Conservation (phyloP, 176 grass and related monocot species). For the Oryza australiensis region DNA sequence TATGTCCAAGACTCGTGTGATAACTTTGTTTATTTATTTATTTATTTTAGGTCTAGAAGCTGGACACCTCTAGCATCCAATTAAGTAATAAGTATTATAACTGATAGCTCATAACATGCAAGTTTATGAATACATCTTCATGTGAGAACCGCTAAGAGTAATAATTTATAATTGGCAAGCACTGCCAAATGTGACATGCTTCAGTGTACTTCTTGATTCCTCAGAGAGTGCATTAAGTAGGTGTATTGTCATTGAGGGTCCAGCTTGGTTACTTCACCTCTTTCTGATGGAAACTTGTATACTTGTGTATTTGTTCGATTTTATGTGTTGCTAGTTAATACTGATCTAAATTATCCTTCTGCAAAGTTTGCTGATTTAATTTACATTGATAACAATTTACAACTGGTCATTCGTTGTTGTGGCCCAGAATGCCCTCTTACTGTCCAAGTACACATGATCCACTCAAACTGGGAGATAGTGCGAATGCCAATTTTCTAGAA, state of each 20-base stretch:
- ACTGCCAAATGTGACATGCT: not conserved
- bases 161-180: not conserved
- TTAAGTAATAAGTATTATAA: not conserved
- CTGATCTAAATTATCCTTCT: not conserved
- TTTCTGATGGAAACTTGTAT: not conserved
- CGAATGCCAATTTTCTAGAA: conserved; percentile 21
- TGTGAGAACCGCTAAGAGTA: not conserved
- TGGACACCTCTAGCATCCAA: not conserved
- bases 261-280: not conserved
- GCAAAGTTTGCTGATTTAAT: not conserved
- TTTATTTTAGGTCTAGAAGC: not conserved
- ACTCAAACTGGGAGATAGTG: not conserved
- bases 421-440: not conserved
- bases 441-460: not conserved
- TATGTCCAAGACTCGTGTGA: not conserved
- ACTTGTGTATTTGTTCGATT: not conserved
- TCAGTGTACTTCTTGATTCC: not conserved
- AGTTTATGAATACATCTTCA: not conserved
- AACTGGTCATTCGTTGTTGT: not conserved
- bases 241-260: not conserved
- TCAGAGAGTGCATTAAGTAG: not conserved
- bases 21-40: not conserved
- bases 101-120: not conserved
- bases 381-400: not conserved
- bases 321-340: not conserved